These are phyloP conservation scores for Trichophyton benhamiae DNA, from an alignment of 2,329 filamentous ascomycete species.

Conservation along the genomic window DNA sequence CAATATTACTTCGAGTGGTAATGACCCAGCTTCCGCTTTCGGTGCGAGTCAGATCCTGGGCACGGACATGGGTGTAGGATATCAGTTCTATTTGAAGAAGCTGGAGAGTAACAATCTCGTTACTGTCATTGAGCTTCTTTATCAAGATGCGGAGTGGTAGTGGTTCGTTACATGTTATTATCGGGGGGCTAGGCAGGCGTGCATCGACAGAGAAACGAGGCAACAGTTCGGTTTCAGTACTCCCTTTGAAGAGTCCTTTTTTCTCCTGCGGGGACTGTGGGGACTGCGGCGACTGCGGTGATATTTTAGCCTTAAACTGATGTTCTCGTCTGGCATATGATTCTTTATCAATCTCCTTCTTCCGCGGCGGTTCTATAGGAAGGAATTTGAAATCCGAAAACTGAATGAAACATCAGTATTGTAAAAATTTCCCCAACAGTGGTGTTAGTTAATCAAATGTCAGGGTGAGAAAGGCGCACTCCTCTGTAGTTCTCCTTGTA, in stretches of 20 bases:
- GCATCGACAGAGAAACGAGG: conserved; percentile 65
- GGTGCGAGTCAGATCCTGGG: conserved; percentile 58
- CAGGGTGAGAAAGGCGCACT: conserved; percentile 19
- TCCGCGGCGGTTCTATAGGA: conserved; percentile 79
- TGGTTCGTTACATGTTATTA: conserved; percentile 79
- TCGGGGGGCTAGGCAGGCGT: conserved; percentile 71
- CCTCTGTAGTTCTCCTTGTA: conserved; percentile 78
- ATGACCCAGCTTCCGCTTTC: conserved; percentile 68
- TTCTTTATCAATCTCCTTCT: conserved; percentile 56
- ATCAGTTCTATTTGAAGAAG: conserved; percentile 72
- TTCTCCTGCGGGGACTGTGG: conserved; percentile 29
- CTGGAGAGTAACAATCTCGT: conserved; percentile 60
- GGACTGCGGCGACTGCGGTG: too few species aligned
- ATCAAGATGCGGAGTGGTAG: conserved; percentile 69
- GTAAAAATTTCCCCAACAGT: conserved; percentile 1
- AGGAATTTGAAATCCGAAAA: conserved; percentile 65
- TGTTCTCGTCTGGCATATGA: conserved; percentile 67
- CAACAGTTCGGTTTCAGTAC: conserved; percentile 22
- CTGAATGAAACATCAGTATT: conserved; percentile 17
- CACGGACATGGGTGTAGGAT: conserved; percentile 65
- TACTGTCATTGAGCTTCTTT: conserved; percentile 58
- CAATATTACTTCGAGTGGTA: conserved; percentile 57
- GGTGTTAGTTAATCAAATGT: neutral
- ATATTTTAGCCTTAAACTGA: conserved; percentile 36
- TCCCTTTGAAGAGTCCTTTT: conserved; percentile 47